Base-by-base conservation (phyloP, 2,329 filamentous ascomycete genomes). In the Fusarium sp. region DNA sequence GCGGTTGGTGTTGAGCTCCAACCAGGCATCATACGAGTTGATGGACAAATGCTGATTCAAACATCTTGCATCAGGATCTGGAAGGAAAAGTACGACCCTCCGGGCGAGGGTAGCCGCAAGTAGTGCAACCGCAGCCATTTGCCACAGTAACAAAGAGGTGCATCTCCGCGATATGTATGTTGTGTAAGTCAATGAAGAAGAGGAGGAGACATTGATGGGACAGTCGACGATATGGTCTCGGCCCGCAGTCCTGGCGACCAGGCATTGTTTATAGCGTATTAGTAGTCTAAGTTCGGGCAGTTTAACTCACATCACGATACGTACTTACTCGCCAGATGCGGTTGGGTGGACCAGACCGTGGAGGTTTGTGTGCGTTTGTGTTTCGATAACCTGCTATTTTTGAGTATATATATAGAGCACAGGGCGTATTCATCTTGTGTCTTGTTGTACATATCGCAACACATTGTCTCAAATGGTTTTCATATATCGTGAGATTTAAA, bases 31-130 rank as follows among this genome's bases (percentile, higher is more conserved):
- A 32, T 65, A 62, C 53, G 42, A 60, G 52, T 54, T 50, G 26
- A 62, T 37, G 46, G 38, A 37, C 44, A 61, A 48, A 57, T 53
- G 67, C 74, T 76, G 62, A 76, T 64, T 54, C 55, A 56, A 55
- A 59, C 30, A 62, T 63, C 46, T 44, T 60, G 61, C 53, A 64
- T 57, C 79, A 97, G 94, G 95, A 98, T 98, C 79, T 98, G 95
- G 94, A 98, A 98, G 81, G 94, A 97, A 70, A 98, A 98, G 83
- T 98, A 98, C 83, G 88, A 88, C 76, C 85, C 87, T 37, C 83
- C 80, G 23, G 77, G 79, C 35, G 78, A 80, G 61, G 75, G 75
- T 55, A 82, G 80, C 83, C 86, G 78, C 83, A 85, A 78, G 74
- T 75, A 77, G 73, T 69, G 63, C 56, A 69, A 61, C 66, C n/a